A percentile compares a stretch with the other conserved stretches of the same genome.
Conservation (phyloP, 495 filamentous ascomycete species). For the Hypoxylon perforatum region DNA sequence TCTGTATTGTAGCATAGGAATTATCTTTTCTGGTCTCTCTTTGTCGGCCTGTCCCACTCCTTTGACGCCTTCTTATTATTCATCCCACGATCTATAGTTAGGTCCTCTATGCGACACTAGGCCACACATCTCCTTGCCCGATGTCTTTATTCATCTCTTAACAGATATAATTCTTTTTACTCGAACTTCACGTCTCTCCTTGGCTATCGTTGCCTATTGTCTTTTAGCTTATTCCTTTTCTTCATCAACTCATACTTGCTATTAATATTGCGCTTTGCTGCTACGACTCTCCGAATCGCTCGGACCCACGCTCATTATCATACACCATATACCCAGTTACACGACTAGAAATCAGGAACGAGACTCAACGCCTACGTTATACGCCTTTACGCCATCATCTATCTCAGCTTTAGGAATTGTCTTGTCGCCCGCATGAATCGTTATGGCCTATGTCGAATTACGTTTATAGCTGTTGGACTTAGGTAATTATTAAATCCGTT, state of each 20-base stretch:
- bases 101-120: slow-evolving; percentile 34
- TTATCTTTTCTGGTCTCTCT: slow-evolving; percentile 38
- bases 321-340: slow-evolving; percentile 14
- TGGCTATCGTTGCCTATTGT: slow-evolving; percentile 45
- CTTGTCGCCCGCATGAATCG: slow-evolving; percentile 25
- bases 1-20: slow-evolving; percentile 41
- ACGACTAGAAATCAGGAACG: slow-evolving; percentile 18
- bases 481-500: slow-evolving; percentile 23
- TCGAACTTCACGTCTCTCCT: slow-evolving; percentile 44
- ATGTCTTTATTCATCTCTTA: slow-evolving; percentile 22
- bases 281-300: slow-evolving; percentile 31
- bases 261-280: slow-evolving; percentile 42
- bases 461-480: slow-evolving; percentile 30
- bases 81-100: slow-evolving; percentile 32
- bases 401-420: slow-evolving; percentile 5
- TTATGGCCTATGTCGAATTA: slow-evolving; percentile 39
- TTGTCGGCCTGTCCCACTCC: slow-evolving; percentile 39
- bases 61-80: slow-evolving; percentile 34
- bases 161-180: slow-evolving; percentile 31
- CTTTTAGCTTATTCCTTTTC: slow-evolving; percentile 35
- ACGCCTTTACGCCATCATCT: slow-evolving; percentile 12
- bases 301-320: slow-evolving; percentile 38
- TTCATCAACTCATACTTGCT: slow-evolving; percentile 21
- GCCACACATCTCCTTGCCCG: slow-evolving; percentile 32
- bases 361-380: slow-evolving; percentile 13